Evolutionary conservation across 2,329 filamentous ascomycete genomes (phyloP), one percentile per base, ranked within the genome.

Genomic region (Phoma sp.): DNA sequence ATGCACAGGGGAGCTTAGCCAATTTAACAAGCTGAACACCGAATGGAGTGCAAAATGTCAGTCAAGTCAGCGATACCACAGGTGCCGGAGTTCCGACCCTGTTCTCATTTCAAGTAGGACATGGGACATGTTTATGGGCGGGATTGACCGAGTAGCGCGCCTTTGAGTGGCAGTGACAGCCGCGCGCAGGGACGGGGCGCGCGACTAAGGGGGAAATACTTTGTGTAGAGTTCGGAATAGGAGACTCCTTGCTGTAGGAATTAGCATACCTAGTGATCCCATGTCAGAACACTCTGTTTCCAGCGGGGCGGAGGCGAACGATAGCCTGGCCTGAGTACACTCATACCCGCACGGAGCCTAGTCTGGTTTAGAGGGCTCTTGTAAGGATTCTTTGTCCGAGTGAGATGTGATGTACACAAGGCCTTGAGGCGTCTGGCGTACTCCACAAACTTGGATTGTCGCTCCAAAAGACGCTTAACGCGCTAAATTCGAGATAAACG

Each of bases 1-100:
- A 64, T 70, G 67, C 66, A 69, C 51, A 50, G 57, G 54, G 61
- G 60, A 61, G 52, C 53, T 66, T 62, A 66, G 63, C 59, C 52
- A 63, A 66, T 59, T 67, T 65, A 55, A 59, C 55, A 60, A 55
- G 54, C 59, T 58, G 53, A 42, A 51, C 52, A 58, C 60, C 56
- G 59, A 56, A 60, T 61, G 37, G 38, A 55, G 36, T 25, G 41
- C 41, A 22, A 29, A 22, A 42, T 46, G 18, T 29, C 37, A 46
- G 32, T 38, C 41, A 25, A 37, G 24, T 42, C 46, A 46, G 42
- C 46, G 27, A 50, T 38, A 14, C 36, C 41, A 50, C 11, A 36
- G 41, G 36, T 50, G 36, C 36, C 52, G 46, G 46, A 36, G 52
- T 60, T 59, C 61, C 65, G 61, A 59, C 56, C 55, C 55, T 39